Evolutionary conservation across 2,329 filamentous ascomycete species (phyloP), one percentile per base, ranked within the genome.

Genomic region (Colletotrichum sp.): DNA sequence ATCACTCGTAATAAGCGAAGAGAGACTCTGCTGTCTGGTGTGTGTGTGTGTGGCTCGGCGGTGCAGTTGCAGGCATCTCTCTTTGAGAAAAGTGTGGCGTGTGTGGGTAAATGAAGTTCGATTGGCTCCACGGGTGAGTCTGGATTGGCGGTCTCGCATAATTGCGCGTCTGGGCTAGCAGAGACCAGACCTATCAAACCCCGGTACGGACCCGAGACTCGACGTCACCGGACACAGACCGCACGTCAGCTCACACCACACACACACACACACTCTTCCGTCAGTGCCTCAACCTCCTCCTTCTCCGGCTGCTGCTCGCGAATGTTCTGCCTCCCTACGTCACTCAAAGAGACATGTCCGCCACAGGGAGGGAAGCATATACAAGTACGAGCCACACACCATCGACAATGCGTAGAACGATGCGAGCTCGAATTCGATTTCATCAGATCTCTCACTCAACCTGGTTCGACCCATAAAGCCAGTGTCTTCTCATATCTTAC

Each of bases 121-220:
- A 64, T 64, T 64, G 61, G 61, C 61, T 64, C 61, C 61, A 43
- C 32, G 61, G 61, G 61, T 64, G 21, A 64, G 34, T 18, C 32
- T 70, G 66, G 71, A 73, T 73, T 70, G 66, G 66, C 56, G 30
- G 66, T 73, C 71, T 70, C 66, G 70, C 71, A 73, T 70, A 48
- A 64, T 48, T 26, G 58, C n/a, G 58, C 69, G 43, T 70, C 38
- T 21, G n/a, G 16, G 10, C 61, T 64, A 64, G 32, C n/a, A 64
- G 61, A 26, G 30, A 62, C 71, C 43, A 48, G 43, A 43, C 71
- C 71, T 73, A 73, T 73, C 71, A 73, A 55, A 70, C 66, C 71
- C 66, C 66, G 26, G 66, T 48, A 64, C 66, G 64, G 56, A 13
- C 56, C 71, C 43, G 61, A 65, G 71, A 73, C 71, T 73, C 71